Conservation (phyloP, 2,329 filamentous ascomycete species). For the Byssothecium circinans region DNA sequence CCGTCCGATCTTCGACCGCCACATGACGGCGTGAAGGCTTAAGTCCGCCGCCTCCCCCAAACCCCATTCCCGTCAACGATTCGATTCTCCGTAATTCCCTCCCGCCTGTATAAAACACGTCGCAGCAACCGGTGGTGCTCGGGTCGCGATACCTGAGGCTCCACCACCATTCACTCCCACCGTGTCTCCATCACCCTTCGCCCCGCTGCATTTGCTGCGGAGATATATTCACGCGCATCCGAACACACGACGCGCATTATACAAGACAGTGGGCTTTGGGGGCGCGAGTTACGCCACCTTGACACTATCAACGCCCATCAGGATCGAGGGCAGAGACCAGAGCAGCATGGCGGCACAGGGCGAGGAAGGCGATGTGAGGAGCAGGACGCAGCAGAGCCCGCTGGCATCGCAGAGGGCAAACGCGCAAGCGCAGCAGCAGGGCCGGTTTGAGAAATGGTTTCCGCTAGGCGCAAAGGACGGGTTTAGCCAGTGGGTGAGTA, state of each 20-base stretch:
- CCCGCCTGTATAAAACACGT: too few relatives aligned
- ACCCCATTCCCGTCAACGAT: too few relatives aligned
- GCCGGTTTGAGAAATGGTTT: slow-evolving; percentile 59
- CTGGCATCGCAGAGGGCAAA: slow-evolving; percentile 53
- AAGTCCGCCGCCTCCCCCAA: too few relatives aligned
- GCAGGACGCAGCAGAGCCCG: slow-evolving; percentile 48
- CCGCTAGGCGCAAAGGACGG: slow-evolving; percentile 91
- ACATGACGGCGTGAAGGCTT: too few relatives aligned
- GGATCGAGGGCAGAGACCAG: slow-evolving; percentile 25
- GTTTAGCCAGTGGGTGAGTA: slow-evolving; percentile 82
- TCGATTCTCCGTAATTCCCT: too few relatives aligned
- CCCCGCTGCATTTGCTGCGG: slow-evolving; percentile 42
- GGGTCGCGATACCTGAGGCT: background rate
- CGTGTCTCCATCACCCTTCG: slow-evolving; percentile 36
- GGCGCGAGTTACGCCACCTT: slow-evolving; percentile 36
- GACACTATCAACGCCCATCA: slow-evolving; percentile 29
- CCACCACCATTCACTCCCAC: background rate
- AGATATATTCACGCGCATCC: slow-evolving; percentile 24
- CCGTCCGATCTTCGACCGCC: too few relatives aligned
- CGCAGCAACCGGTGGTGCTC: background rate
- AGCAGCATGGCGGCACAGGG: slow-evolving; percentile 37
- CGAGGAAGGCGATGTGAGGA: slow-evolving; percentile 18
- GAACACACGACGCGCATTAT: slow-evolving; percentile 23
- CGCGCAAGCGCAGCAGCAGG: slow-evolving; percentile 36
- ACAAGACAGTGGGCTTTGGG: slow-evolving; percentile 33